These are phyloP conservation scores for Acarospora socialis DNA, from an alignment of 2,329 filamentous ascomycete genomes.

Conservation along the genomic window DNA sequence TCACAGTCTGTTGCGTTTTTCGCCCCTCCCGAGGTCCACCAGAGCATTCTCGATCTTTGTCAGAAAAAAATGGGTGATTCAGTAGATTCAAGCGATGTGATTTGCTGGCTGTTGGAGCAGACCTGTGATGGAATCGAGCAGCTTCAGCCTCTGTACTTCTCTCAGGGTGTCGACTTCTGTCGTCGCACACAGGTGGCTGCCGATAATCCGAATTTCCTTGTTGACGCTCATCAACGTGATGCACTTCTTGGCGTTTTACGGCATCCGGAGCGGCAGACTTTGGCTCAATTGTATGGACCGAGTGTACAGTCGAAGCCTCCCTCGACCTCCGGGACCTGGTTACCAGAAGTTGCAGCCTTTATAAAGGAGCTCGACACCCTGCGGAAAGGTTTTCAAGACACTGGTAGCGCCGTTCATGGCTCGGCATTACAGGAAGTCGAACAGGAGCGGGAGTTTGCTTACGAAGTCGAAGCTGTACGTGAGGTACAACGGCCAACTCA, in stretches of 20 bases:
- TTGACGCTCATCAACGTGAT: conserved; percentile 20
- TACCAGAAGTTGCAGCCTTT: conserved; percentile 19
- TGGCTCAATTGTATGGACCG: conserved; percentile 44
- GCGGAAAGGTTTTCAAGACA: conserved; percentile 27
- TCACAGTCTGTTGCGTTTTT: conserved; percentile 43
- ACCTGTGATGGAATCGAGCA: conserved; percentile 47
- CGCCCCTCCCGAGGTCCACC: conserved; percentile 46
- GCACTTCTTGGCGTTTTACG: conserved; percentile 32
- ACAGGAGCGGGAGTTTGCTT: conserved; percentile 43
- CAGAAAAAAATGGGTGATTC: conserved; percentile 16
- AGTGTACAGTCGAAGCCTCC: conserved; percentile 12
- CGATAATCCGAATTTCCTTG: conserved; percentile 30
- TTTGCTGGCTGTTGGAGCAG: conserved; percentile 50
- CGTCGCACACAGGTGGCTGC: conserved; percentile 36
- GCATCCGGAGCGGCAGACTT: conserved; percentile 41
- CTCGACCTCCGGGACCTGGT: conserved; percentile 8
- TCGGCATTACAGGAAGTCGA: conserved; percentile 46
- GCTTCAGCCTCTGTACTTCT: conserved; percentile 41
- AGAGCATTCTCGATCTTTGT: conserved; percentile 41
- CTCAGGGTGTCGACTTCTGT: conserved; percentile 49
- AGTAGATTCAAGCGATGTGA: conserved; percentile 37
- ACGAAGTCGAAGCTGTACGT: conserved; percentile 43
- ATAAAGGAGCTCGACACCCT: conserved; percentile 24
- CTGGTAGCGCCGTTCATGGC: conserved; percentile 29
- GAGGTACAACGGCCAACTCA: conserved; percentile 36